phyloP scores from a whole-genome alignment of 768 basidiomycete species.

The Lactarius hengduanensis region DNA sequence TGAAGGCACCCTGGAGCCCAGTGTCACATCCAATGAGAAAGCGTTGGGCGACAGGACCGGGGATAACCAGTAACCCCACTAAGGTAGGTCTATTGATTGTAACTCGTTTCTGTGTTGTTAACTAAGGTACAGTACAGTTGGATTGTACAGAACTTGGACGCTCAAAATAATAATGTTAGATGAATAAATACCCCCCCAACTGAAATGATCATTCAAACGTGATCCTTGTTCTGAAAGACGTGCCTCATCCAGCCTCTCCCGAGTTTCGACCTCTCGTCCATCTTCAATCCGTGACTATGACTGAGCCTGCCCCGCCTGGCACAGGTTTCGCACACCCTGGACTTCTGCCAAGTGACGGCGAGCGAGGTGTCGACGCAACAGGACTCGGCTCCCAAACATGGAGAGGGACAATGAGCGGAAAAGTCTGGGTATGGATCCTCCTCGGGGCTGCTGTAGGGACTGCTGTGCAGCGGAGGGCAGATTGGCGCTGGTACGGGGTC shows the following conservation, averaged over 20 bases:
- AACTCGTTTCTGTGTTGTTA: neutral
- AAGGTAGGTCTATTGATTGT: neutral
- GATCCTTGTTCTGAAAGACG: neutral
- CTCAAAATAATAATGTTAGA: neutral
- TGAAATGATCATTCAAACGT: neutral
- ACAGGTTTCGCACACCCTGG: neutral
- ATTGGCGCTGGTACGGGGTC: neutral
- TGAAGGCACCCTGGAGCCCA: neutral
- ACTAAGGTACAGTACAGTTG: neutral
- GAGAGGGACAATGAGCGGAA: neutral
- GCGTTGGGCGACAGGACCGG: no score
- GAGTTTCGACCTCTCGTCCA: neutral
- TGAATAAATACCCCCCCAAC: neutral
- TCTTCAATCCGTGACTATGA: neutral
- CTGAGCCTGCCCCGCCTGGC: neutral
- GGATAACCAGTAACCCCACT: neutral
- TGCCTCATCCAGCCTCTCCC: slow-evolving; percentile 1
- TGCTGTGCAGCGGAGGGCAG: neutral
- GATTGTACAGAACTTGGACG: neutral
- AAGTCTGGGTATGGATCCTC: neutral
- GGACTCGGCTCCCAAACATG: neutral
- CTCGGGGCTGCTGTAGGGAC: neutral
- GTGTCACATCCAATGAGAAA: neutral
- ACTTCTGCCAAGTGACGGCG: neutral
- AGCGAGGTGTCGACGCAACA: neutral